phyloP scores from a whole-genome alignment of 2,329 filamentous ascomycete species.

The Pezicula radicicola region DNA sequence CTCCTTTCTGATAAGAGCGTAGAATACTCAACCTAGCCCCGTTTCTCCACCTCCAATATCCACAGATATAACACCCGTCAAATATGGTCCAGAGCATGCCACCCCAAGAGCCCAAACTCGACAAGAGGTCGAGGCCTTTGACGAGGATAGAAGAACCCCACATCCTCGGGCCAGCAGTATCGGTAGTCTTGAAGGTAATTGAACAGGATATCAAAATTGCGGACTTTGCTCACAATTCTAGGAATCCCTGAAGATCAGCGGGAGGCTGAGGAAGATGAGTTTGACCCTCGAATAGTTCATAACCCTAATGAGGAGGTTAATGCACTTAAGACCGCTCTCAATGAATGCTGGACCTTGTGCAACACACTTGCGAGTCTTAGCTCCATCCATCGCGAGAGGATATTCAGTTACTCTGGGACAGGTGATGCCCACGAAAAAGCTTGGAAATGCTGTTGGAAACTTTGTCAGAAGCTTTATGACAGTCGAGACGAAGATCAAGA shows the following conservation, averaged over 20 bases:
- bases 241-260: slow-evolving; percentile 37
- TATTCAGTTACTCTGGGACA: slow-evolving; percentile 72
- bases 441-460: slow-evolving; percentile 91
- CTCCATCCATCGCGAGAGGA: slow-evolving; percentile 75
- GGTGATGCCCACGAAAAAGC: slow-evolving; percentile 81
- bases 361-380: slow-evolving; percentile 86
- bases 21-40: slow-evolving; percentile 24
- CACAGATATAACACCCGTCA: slow-evolving; percentile 66
- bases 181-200: slow-evolving; percentile 74
- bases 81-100: slow-evolving; percentile 64
- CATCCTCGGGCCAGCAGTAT: slow-evolving; percentile 62
- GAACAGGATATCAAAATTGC: slow-evolving; percentile 3
- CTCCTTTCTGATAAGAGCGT: background rate
- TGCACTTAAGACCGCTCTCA: slow-evolving; percentile 71
- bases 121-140: slow-evolving; percentile 62
- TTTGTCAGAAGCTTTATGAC: slow-evolving; percentile 87
- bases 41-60: slow-evolving; percentile 67
- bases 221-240: slow-evolving; percentile 23
- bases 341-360: slow-evolving; percentile 91
- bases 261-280: slow-evolving; percentile 51
- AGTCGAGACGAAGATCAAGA: slow-evolving; percentile 70
- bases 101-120: slow-evolving; percentile 84
- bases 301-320: slow-evolving; percentile 58
- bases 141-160: slow-evolving; percentile 42
- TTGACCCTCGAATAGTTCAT: slow-evolving; percentile 37